These are phyloP conservation scores for Talaromyces sp. DNA, from an alignment of 2,329 filamentous ascomycete species.

Conservation along the genomic window DNA sequence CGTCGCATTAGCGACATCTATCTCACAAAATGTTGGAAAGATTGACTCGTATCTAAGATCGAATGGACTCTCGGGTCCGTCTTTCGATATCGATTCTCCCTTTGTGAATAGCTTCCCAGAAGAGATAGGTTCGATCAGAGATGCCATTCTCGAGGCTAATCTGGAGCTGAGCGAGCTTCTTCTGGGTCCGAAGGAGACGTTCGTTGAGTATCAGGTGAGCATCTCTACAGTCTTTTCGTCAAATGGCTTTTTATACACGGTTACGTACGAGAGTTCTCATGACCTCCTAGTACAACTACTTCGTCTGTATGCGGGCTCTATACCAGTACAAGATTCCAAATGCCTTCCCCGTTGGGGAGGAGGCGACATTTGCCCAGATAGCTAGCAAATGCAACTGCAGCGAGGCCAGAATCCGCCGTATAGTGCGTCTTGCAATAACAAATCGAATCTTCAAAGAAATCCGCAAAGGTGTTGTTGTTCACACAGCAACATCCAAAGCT, in stretches of 20 bases:
- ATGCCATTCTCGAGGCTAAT: conserved; percentile 3
- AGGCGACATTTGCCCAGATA: conserved; percentile 12
- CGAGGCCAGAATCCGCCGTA: conserved; percentile 6
- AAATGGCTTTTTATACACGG: neutral
- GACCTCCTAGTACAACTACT: neutral
- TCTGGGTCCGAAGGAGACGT: conserved; percentile 10
- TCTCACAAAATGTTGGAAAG: neutral
- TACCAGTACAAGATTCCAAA: neutral
- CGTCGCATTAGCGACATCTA: neutral
- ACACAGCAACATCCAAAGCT: conserved; percentile 13
- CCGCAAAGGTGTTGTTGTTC: conserved; percentile 11
- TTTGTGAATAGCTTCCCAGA: neutral
- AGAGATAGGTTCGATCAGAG: neutral
- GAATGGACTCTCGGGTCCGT: neutral
- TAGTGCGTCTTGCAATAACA: conserved; percentile 14
- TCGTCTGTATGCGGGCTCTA: neutral
- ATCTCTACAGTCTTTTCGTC: neutral
- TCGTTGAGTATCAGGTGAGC: conserved; percentile 6
- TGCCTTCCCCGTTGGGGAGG: conserved; percentile 2
- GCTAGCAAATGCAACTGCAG: conserved; percentile 4
- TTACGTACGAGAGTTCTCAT: neutral
- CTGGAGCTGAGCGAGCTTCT: conserved; percentile 9
- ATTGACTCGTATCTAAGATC: neutral
- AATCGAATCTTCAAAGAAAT: conserved; percentile 12
- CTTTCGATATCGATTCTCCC: neutral